Base-by-base conservation (phyloP, 305 asterid genomes). In the Fraxinus albicans region DNA sequence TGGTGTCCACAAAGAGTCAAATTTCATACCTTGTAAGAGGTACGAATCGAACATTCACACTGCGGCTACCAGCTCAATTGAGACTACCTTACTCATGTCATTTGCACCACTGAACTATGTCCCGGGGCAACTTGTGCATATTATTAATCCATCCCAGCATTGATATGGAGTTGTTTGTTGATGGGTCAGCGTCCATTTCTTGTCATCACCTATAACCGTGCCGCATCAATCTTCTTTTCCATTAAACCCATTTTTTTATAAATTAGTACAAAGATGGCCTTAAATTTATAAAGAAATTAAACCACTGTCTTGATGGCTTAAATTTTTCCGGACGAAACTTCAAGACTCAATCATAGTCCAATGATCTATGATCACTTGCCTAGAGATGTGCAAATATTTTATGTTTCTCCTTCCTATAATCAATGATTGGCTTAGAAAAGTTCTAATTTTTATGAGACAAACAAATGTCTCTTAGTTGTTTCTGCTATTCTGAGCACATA, bases 131-230 rank as follows among this genome's bases (percentile, higher is more conserved):
- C 92, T 93, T 89, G 89, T 33, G 36, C 53, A 67, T 53, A 81
- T 65, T 42, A 87, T 81, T 83, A 85, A 88, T 78, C 79, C 77
- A 84, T 15, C 21, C 65, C 65, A 80, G 8, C 44, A 83, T 89
- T 87, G 90, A 84, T 87, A 88, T 92, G 91, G 88, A 87, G 90
- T 90, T 90, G 91, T 89, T 93, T 90, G 95, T 92, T 95, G 92
- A 90, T 84, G 84, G 91, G 93, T 93, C 97, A 90, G 89, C 95
- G 91, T 95, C 98, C 90, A 82, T 84, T 86, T 90, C 88, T 70
- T 86, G 92, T 93, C 97, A 92, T 70, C 91, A 88, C 88, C 88
- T 85, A 86, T 85, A 84, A 83, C 90, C 89, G 89, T 88, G 87
- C 92, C 92, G 84, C 84, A 84, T 87, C 80, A 86, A 90, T 92